These are phyloP conservation scores for Verticillium nonalfalfae DNA, from an alignment of 2,329 filamentous ascomycete species.

Conservation along the genomic window DNA sequence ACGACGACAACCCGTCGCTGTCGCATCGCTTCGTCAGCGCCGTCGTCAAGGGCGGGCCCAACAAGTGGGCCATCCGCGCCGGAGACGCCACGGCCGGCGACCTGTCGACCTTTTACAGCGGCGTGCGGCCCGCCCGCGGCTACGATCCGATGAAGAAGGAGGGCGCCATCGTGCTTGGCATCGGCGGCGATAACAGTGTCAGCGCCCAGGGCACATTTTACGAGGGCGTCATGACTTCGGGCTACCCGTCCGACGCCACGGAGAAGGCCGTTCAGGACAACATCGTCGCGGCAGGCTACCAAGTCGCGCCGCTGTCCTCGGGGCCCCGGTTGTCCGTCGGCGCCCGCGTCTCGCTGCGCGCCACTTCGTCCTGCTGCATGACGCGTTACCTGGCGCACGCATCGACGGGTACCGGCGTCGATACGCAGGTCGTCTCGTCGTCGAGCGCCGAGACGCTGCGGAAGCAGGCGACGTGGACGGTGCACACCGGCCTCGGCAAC, in stretches of 20 bases:
- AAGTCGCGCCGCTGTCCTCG: conserved; percentile 36
- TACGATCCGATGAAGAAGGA: conserved; percentile 61
- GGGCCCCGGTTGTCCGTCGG: conserved; percentile 40
- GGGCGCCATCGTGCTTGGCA: conserved; percentile 62
- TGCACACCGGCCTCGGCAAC: conserved; percentile 48
- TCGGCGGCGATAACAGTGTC: conserved; percentile 60
- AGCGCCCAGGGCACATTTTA: conserved; percentile 57
- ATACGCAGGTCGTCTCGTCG: conserved; percentile 48
- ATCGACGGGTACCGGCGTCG: conserved; percentile 31
- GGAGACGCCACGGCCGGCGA: conserved; percentile 46
- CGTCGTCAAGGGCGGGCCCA: conserved; percentile 47
- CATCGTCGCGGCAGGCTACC: conserved; percentile 54
- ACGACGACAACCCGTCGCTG: conserved; percentile 45
- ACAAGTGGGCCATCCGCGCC: conserved; percentile 54
- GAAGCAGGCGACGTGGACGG: conserved; percentile 44
- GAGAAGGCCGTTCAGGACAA: conserved; percentile 54
- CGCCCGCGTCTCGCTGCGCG: conserved; percentile 44
- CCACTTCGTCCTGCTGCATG: conserved; percentile 46
- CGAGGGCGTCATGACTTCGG: conserved; percentile 58
- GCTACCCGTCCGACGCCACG: conserved; percentile 53
- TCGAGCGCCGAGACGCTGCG: conserved; percentile 43
- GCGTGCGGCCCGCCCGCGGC: conserved; percentile 44
- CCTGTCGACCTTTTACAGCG: conserved; percentile 53
- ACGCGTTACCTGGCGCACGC: conserved; percentile 50
- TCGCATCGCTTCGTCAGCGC: conserved; percentile 50